Evolutionary conservation across 2,329 filamentous ascomycete genomes (phyloP).

Genomic region (Rhytidhysteron rufulum): DNA sequence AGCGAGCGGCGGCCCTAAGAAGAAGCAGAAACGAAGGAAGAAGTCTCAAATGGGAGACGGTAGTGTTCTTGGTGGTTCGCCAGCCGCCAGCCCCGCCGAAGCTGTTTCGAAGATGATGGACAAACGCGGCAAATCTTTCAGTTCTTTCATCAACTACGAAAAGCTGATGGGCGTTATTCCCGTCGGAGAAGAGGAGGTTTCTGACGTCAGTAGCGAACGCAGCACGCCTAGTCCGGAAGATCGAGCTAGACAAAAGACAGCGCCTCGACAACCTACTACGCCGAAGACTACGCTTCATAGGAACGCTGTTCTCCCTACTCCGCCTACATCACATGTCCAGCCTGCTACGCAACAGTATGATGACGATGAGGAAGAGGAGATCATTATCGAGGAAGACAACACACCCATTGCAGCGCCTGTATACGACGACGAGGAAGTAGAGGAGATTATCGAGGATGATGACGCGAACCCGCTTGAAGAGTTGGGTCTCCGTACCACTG

Average conservation of each 20-base stretch:
- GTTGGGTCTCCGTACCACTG: neutral
- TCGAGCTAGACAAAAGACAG: too few relatives aligned
- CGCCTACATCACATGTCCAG: neutral
- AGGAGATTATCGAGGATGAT: conserved; percentile 1
- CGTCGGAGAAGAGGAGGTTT: neutral
- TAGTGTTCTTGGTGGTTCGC: conserved; percentile 40
- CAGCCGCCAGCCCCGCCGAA: conserved; percentile 42
- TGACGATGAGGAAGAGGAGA: neutral
- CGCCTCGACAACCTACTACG: too few relatives aligned
- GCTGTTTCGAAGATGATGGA: conserved; percentile 44
- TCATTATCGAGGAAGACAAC: neutral
- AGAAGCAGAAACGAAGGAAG: conserved; percentile 44
- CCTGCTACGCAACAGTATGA: neutral
- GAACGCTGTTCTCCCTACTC: neutral
- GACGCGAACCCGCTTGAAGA: neutral
- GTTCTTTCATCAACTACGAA: conserved; percentile 46
- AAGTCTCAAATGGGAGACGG: conserved; percentile 36
- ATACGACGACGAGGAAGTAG: conserved; percentile 1
- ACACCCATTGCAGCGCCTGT: neutral
- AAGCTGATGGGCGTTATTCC: conserved; percentile 26
- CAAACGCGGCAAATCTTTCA: conserved; percentile 41
- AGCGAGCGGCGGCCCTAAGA: conserved; percentile 44
- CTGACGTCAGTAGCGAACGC: neutral
- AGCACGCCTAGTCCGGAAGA: neutral
- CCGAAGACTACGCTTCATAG: neutral